phyloP scores from a whole-genome alignment of 148 eudicot genomes.

The Camellia granthamiana region DNA sequence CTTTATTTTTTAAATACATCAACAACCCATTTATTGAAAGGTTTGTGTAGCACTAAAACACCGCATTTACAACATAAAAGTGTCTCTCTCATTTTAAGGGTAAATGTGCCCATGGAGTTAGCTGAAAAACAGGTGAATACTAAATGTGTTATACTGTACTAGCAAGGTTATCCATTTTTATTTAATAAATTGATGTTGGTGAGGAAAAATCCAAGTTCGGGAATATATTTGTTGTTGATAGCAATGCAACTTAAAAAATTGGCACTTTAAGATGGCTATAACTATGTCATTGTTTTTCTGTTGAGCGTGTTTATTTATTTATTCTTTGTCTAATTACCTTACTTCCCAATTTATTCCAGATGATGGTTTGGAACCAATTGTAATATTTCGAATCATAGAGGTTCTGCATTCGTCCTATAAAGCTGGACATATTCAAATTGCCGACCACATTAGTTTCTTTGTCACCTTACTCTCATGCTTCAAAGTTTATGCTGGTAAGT shows the following conservation, averaged over 20 bases:
- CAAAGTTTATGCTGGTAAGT: slow-evolving; percentile 57
- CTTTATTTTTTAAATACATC: neutral
- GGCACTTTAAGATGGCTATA: neutral
- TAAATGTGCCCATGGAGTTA: neutral
- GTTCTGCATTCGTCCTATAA: slow-evolving; percentile 69
- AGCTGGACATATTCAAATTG: slow-evolving; percentile 70
- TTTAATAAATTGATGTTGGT: neutral
- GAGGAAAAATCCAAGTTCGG: neutral
- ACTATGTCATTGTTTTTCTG: neutral
- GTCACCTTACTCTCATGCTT: slow-evolving; percentile 70
- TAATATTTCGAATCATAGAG: slow-evolving; percentile 66
- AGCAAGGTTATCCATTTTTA: neutral
- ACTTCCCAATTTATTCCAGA: slow-evolving; percentile 41
- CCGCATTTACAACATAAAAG: neutral
- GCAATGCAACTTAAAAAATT: neutral
- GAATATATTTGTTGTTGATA: neutral
- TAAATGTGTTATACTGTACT: neutral
- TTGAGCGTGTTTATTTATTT: neutral
- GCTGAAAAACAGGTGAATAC: neutral
- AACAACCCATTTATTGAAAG: neutral
- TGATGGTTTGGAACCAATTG: slow-evolving; percentile 51
- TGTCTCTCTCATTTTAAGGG: too few species aligned
- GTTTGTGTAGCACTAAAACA: neutral
- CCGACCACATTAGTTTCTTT: slow-evolving; percentile 77
- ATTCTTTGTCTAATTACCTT: too few species aligned